Base-by-base conservation (phyloP, 139 green algal genomes). In the Tetradesmus lagerheimii region DNA sequence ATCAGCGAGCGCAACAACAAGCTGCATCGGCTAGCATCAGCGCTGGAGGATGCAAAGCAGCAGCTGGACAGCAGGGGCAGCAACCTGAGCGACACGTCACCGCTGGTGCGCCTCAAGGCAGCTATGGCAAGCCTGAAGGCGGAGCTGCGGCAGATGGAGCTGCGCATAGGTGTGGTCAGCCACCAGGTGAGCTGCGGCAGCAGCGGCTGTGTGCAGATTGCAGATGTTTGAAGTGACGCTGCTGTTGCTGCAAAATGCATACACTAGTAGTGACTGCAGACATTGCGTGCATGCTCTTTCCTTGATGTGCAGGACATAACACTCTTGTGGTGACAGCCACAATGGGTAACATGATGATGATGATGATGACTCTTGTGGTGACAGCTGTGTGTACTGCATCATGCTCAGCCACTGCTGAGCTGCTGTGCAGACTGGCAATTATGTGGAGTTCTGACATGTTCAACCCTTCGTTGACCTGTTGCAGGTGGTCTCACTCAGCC, bases 71-170 rank as follows among this genome's bases (percentile, higher is more conserved):
- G 96, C 91, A 91, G 93, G 29, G 96, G 96, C 66, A 94, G 89
- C 92, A 97, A 94, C 94, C 96, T 98, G 47, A 91, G 92, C 12
- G 95, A 98, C 89, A 94, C 94, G 0, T 96, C 94, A 5, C 96
- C 96, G 0, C 89, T 98, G 62, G 93, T 95, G 43, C 93, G 94
- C 57, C 95, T 98, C 62, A 95, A 96, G 79, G 87, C 93, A 15
- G 96, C 96, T 37, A 98, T 98, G 89, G 90, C 93, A 39, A 90
- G 89, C 86, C 84, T 98, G 39, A 77, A 90, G 37, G 91, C 89
- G 20, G 96, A 98, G 94, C 91, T 98, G 78, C 85, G 85, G 12
- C 90, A 94, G 57, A 96, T 97, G 93, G 94, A 97, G 83, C 91
- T 96, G 64, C 91, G 93, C 85, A 95, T 95, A 45, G 93, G 93